These are phyloP conservation scores for Geotrichum citri-aurantii DNA, from an alignment of 1,139 yeast genomes.

Conservation along the genomic window DNA sequence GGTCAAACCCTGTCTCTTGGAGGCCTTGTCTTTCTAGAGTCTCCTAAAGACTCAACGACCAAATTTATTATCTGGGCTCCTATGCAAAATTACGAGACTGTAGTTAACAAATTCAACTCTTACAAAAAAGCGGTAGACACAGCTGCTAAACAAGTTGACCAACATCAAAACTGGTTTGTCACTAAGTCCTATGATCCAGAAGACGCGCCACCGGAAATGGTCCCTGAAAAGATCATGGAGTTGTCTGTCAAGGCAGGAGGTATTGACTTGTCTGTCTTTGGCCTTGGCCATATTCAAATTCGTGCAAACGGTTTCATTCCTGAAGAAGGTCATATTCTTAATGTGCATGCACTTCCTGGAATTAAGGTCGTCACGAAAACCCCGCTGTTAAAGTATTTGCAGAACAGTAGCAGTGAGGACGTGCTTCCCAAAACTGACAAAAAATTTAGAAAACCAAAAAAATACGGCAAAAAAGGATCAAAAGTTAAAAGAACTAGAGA, in stretches of 20 bases:
- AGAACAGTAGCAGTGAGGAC: background rate
- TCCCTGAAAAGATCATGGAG: conserved; percentile 4
- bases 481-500: too few species aligned
- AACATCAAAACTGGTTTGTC: conserved; percentile 17
- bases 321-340: conserved; percentile 37
- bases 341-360: conserved; percentile 48
- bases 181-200: conserved; percentile 10
- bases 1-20: conserved; percentile 51
- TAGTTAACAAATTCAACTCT: conserved; percentile 31
- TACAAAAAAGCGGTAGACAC: conserved; percentile 33
- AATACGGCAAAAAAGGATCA: background rate
- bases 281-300: conserved; percentile 44
- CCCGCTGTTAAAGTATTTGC: background rate
- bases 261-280: conserved; percentile 16
- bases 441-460: background rate
- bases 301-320: conserved; percentile 56
- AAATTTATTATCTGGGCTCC: conserved; percentile 22
- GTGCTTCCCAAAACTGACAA: background rate
- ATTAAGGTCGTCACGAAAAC: conserved; percentile 27
- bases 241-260: conserved; percentile 13
- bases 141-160: conserved; percentile 7
- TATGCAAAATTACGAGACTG: conserved; percentile 24
- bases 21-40: conserved; percentile 52
- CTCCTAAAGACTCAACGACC: conserved; percentile 38
- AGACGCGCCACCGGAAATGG: background rate